Evolutionary conservation across 1,139 yeast species (phyloP), one percentile per base, ranked within the genome.

Genomic region (Geotrichum fermentans): DNA sequence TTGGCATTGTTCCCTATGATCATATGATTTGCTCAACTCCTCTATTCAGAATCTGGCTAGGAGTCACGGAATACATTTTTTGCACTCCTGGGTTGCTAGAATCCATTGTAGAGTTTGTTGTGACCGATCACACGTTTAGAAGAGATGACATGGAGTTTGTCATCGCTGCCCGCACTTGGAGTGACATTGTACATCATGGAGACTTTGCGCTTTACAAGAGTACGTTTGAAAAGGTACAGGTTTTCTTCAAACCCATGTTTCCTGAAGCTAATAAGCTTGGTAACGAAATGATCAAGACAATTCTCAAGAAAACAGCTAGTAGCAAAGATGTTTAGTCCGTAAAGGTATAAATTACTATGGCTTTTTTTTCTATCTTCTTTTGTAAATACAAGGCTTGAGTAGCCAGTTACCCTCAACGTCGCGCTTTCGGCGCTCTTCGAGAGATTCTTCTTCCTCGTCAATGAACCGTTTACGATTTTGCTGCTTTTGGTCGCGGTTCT

Each of bases 1-100:
- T 88, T 43, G 85, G 84, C 0, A 88, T 92, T 40, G 82, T 85
- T 18, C 98, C 98, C 1, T 90, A 92, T 62, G 97, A 90, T 63
- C 98, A 92, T 66, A 90, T 90, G 70, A 90, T 92, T 55, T 92
- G 98, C 64, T 88, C 97, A 1, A 92, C 98, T 0, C 98, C 98
- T 34, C 61, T 83, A 32, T 92, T 90, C 65, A 75, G 98, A 62
- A 88, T 92, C 40, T 88, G 94, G 68, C 73, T 92, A 45, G 98
- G 97, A 37, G 97, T 92, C 18, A 81, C 96, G 0, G 97, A 92
- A 63, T 90, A 88, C 63, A 70, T 92, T 30, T 92, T 92, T 64
- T 82, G 95, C 60, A 80, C 90, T 0, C 92, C 94, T 0, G 86
- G 83, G 0, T 68, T 90, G 37, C 68, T 92, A 37, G 96, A 89